These are phyloP conservation scores for Venturia aucupariae DNA, from an alignment of 2,329 filamentous ascomycete species.

Conservation along the genomic window DNA sequence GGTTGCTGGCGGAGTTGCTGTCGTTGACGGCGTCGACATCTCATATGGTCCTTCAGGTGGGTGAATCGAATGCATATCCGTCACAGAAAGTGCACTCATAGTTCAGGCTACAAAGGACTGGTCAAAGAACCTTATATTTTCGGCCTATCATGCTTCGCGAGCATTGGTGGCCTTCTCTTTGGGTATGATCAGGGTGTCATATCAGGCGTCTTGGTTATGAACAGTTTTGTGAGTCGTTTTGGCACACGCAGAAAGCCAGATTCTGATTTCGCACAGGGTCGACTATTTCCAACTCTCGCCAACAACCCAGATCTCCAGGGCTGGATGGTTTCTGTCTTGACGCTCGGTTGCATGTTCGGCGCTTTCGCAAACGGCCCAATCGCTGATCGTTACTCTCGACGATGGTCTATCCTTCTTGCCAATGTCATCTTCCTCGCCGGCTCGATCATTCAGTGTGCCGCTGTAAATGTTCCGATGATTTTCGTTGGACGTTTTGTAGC, in stretches of 20 bases:
- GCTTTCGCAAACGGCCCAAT: constrained; percentile 47
- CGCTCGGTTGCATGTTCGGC: constrained; percentile 48
- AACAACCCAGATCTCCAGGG: constrained; percentile 44
- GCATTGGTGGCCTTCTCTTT: constrained; percentile 13
- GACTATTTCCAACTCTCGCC: constrained; percentile 41
- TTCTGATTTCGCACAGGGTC: background rate
- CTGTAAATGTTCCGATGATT: constrained; percentile 48
- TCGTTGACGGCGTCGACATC: constrained; percentile 7
- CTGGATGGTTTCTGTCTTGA: constrained; percentile 56
- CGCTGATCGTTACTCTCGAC: constrained; percentile 53
- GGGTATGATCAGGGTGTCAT: constrained; percentile 11
- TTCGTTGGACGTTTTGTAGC: constrained; percentile 50
- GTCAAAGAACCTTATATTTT: constrained; percentile 12
- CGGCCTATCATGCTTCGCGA: constrained; percentile 13
- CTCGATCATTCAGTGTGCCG: constrained; percentile 49
- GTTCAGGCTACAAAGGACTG: constrained; percentile 14
- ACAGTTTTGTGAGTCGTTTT: background rate
- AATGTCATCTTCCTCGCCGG: constrained; percentile 50
- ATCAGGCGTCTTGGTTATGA: constrained; percentile 10
- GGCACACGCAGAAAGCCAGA: background rate
- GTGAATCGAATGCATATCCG: background rate
- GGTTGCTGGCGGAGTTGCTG: background rate
- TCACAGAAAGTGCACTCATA: background rate
- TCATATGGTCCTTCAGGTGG: constrained; percentile 13
- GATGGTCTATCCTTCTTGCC: constrained; percentile 50